Conservation (phyloP, 1,139 yeast species). For the Suhomyces kunorum region DNA sequence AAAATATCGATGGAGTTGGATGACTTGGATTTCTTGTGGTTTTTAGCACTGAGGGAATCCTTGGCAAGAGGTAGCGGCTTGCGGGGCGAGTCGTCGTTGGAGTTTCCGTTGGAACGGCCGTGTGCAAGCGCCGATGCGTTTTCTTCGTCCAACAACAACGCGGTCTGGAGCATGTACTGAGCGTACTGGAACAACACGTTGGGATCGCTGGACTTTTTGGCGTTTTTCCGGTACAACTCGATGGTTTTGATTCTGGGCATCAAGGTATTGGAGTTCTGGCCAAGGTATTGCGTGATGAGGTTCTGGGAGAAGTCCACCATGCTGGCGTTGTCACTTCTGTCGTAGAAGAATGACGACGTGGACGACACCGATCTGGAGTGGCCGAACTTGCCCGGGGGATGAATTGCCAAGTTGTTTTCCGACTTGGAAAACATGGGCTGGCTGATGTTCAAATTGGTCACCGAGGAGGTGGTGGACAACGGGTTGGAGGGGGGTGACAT, state of each 20-base stretch:
- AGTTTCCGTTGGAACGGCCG: conserved; percentile 16
- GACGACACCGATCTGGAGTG: conserved; percentile 46
- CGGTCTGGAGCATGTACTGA: conserved; percentile 86
- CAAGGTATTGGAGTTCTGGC: conserved; percentile 51
- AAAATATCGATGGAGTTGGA: conserved; percentile 27
- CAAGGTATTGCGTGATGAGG: conserved; percentile 53
- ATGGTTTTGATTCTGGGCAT: conserved; percentile 84
- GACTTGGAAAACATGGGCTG: conserved; percentile 26
- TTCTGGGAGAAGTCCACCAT: conserved; percentile 46
- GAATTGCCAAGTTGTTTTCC: conserved; percentile 30
- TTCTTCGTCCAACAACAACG: conserved; percentile 54
- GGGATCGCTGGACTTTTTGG: conserved; percentile 83
- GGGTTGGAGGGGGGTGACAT: conserved; percentile 35
- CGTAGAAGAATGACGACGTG: conserved; percentile 39
- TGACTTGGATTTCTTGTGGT: conserved; percentile 21
- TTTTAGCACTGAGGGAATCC: conserved; percentile 13
- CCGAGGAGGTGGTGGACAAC: conserved; percentile 41
- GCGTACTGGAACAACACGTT: conserved; percentile 86
- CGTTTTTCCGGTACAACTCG: conserved; percentile 83
- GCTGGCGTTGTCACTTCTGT: conserved; percentile 37
- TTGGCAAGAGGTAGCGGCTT: conserved; percentile 20
- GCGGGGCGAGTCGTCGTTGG: conserved; percentile 31
- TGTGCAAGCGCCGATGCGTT: conserved; percentile 9
- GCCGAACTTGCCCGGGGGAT: conserved; percentile 20
- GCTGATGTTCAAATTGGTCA: conserved; percentile 37